Conservation (phyloP, 108 stramenopile species). For the Fragilaria radians region DNA sequence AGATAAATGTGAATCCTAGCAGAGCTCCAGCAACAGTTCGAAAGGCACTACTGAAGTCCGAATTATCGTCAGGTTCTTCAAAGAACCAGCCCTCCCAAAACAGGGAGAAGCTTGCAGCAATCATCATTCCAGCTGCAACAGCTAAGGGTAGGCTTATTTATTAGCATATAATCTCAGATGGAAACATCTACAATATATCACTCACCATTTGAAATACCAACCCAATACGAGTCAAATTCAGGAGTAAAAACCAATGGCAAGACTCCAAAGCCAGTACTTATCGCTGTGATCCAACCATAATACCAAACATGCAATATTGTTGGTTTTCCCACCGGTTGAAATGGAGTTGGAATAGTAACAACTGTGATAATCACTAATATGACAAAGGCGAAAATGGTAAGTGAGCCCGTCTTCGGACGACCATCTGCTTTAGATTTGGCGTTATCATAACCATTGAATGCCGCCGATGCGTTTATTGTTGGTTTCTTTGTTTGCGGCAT, state of each 20-base stretch:
- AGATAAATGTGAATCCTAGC: slow-evolving; percentile 78
- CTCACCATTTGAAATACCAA: slow-evolving; percentile 84
- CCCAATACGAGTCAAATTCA: slow-evolving; percentile 66
- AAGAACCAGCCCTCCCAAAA: slow-evolving; percentile 79
- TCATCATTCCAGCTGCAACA: slow-evolving; percentile 98
- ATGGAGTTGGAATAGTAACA: slow-evolving; percentile 37
- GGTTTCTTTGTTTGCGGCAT: neutral
- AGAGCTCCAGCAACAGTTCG: slow-evolving; percentile 64
- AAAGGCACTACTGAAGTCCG: slow-evolving; percentile 23
- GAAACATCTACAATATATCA: slow-evolving; percentile 1
- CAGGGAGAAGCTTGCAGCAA: slow-evolving; percentile 86
- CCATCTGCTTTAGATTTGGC: neutral
- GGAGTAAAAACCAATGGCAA: slow-evolving; percentile 79
- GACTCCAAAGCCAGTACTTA: slow-evolving; percentile 92
- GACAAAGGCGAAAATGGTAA: slow-evolving; percentile 8
- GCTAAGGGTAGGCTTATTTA: slow-evolving; percentile 38
- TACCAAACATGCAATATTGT: slow-evolving; percentile 88
- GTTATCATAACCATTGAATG: neutral
- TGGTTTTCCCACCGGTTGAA: slow-evolving; percentile 43
- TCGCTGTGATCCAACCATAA: slow-evolving; percentile 95
- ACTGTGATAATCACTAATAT: slow-evolving; percentile 33
- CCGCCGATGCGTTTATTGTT: neutral
- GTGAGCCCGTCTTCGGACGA: neutral
- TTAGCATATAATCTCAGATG: slow-evolving; percentile 1
- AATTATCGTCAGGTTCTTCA: slow-evolving; percentile 57